Evolutionary conservation across 805 yeast genomes (phyloP).

Genomic region (Saccharomycopsis sp.): DNA sequence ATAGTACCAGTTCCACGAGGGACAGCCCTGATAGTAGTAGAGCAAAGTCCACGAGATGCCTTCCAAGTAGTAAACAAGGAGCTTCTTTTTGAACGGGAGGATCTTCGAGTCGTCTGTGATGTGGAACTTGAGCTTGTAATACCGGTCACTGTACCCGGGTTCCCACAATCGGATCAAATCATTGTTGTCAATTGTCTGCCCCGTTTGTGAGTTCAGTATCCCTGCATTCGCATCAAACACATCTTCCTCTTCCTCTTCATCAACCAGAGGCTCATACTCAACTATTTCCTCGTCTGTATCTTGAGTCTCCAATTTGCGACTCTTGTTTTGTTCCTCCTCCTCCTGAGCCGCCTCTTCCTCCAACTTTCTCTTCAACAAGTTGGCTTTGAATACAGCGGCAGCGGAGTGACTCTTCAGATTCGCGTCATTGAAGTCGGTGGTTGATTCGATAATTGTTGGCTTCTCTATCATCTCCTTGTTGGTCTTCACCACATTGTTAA

Average conservation of each 20-base stretch:
- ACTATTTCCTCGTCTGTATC: constrained; percentile 3
- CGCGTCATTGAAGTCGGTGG: constrained; percentile 24
- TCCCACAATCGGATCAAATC: constrained; percentile 66
- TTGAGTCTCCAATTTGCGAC: constrained; percentile 1
- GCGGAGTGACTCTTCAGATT: constrained; percentile 31
- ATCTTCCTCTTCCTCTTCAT: constrained; percentile 6
- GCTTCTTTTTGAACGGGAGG: constrained; percentile 38
- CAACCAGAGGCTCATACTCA: constrained; percentile 2
- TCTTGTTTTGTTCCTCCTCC: constrained; percentile 4
- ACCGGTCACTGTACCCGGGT: constrained; percentile 78
- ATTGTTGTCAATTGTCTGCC: constrained; percentile 23
- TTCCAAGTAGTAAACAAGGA: constrained; percentile 72
- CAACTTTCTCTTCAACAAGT: constrained; percentile 20
- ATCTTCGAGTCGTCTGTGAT: constrained; percentile 46
- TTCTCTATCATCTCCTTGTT: constrained; percentile 6
- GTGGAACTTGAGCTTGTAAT: constrained; percentile 69
- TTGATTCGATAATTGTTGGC: constrained; percentile 4
- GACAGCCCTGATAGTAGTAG: constrained; percentile 95
- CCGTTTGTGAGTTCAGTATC: constrained; percentile 16
- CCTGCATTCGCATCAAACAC: constrained; percentile 10
- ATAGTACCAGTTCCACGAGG: constrained; percentile 97
- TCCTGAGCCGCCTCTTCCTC: constrained; percentile 1
- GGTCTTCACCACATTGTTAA: constrained; percentile 21
- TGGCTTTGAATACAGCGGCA: constrained; percentile 36
- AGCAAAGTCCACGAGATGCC: constrained; percentile 96